A percentile compares a stretch with the other conserved stretches of the same genome.
Evolutionary conservation across 345 rosid species (phyloP).

Genomic region (Ricinus communis): DNA sequence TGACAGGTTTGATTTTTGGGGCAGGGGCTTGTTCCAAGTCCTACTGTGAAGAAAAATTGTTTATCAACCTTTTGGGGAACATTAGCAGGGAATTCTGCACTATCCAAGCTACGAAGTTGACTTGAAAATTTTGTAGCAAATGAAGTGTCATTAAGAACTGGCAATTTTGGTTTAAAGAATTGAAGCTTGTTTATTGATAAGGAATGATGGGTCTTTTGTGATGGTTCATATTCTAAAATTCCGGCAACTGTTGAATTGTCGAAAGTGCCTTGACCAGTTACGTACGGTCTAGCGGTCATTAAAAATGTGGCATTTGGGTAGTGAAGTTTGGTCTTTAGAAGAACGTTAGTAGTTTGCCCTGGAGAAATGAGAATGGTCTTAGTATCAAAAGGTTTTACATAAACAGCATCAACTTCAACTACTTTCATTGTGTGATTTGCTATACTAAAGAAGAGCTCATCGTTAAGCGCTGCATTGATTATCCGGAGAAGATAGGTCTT

Average conservation of each 20-base stretch:
- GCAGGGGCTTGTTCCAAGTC: conserved; percentile 17
- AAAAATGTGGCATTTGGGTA: conserved; percentile 9
- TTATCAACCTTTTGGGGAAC: conserved; percentile 15
- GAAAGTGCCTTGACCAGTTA: conserved; percentile 16
- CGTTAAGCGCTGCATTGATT: conserved; percentile 21
- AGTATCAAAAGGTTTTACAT: conserved; percentile 17
- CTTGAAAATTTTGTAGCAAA: conserved; percentile 1
- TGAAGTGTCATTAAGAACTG: conserved; percentile 12
- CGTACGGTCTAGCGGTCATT: conserved; percentile 21
- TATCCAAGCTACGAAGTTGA: conserved; percentile 13
- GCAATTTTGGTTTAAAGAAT: conserved; percentile 15
- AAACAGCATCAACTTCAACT: conserved; percentile 16
- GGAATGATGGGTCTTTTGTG: neutral
- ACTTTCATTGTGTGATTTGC: conserved; percentile 14
- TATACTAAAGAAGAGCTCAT: conserved; percentile 19
- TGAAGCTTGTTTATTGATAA: neutral
- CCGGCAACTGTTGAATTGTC: conserved; percentile 16
- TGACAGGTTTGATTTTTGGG: conserved; percentile 7
- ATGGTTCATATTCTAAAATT: conserved; percentile 8
- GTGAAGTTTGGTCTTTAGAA: conserved; percentile 9
- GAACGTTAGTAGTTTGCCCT: conserved; percentile 19
- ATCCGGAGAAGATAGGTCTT: conserved; percentile 21
- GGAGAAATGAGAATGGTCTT: conserved; percentile 9
- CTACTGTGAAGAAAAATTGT: conserved; percentile 14
- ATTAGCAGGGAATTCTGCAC: conserved; percentile 14